Evolutionary conservation across 1,284 basidiomycete species (phyloP).

Genomic region (Ustilago trichophora): DNA sequence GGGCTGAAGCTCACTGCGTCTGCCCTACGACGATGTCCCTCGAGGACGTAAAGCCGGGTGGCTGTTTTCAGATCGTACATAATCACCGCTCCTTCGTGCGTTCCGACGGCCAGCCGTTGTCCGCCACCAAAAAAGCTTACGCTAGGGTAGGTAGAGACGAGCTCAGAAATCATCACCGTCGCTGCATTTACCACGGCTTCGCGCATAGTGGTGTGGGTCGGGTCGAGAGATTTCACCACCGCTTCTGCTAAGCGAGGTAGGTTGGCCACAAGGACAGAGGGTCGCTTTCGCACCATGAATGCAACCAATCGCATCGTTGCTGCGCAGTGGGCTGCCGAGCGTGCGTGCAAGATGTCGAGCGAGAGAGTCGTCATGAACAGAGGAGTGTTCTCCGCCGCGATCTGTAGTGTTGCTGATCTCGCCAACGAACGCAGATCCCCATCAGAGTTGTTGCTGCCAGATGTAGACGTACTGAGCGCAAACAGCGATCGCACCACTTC

Average conservation of each 20-base stretch:
- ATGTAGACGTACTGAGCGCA: conserved; percentile 68
- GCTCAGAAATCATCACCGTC: conserved; percentile 83
- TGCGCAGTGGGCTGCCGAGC: conserved; percentile 80
- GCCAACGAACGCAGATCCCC: conserved; percentile 69
- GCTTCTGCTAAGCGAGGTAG: conserved; percentile 90
- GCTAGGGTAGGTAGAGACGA: conserved; percentile 83
- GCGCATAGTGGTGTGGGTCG: conserved; percentile 81
- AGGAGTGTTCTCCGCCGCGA: conserved; percentile 83
- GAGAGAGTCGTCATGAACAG: conserved; percentile 95
- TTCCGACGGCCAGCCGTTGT: conserved; percentile 91
- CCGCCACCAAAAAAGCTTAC: conserved; percentile 87
- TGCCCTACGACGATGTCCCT: conserved; percentile 73
- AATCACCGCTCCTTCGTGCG: conserved; percentile 81
- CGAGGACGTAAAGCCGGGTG: conserved; percentile 90
- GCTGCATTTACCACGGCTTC: conserved; percentile 89
- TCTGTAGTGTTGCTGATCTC: conserved; percentile 81
- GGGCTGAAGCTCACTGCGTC: conserved; percentile 75
- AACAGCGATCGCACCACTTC: conserved; percentile 87
- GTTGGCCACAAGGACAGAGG: conserved; percentile 78
- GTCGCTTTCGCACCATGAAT: conserved; percentile 83
- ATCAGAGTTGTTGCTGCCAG: conserved; percentile 8
- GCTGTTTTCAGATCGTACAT: conserved; percentile 98
- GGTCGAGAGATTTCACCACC: conserved; percentile 95
- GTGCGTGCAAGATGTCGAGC: conserved; percentile 86
- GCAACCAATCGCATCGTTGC: conserved; percentile 92